Conservation (phyloP, 306 rosid genomes). For the Prunus mira region DNA sequence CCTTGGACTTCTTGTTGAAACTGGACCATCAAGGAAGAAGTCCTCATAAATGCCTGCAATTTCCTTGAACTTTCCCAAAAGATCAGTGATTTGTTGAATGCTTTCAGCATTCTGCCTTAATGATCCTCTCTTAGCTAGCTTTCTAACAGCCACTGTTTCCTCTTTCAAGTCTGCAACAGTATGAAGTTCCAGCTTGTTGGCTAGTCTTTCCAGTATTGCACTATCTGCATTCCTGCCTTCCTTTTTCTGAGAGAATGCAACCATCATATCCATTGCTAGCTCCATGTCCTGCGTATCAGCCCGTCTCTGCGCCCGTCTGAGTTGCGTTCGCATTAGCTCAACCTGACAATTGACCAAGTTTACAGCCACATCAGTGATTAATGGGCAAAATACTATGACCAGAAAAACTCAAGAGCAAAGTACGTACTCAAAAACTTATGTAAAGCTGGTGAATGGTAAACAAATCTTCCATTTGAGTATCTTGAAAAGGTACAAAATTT, state of each 20-base stretch:
- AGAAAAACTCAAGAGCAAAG: background rate
- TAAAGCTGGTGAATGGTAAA: no score
- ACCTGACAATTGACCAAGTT: constrained; percentile 45
- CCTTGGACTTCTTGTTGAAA: constrained; percentile 36
- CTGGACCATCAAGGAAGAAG: constrained; percentile 42
- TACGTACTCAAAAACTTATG: no score
- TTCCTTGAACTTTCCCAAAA: constrained; percentile 57
- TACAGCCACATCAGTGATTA: constrained; percentile 11
- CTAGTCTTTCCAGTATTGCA: constrained; percentile 70
- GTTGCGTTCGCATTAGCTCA: constrained; percentile 78
- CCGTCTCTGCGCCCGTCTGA: constrained; percentile 60
- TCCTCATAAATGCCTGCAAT: constrained; percentile 58
- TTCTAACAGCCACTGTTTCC: constrained; percentile 59
- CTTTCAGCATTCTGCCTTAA: constrained; percentile 45
- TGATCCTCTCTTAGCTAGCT: constrained; percentile 49
- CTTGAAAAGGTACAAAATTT: background rate
- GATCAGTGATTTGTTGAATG: constrained; percentile 47
- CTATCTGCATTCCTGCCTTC: constrained; percentile 61
- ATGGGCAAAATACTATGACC: background rate
- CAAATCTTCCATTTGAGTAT: no score
- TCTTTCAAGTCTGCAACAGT: constrained; percentile 56
- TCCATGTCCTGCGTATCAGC: constrained; percentile 88
- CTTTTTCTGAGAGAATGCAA: constrained; percentile 51
- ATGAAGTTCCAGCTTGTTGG: constrained; percentile 64
- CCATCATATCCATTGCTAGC: constrained; percentile 92